Evolutionary conservation across 495 filamentous ascomycete species (phyloP), one percentile per base, ranked within the genome.

Genomic region (Choiromyces venosus): DNA sequence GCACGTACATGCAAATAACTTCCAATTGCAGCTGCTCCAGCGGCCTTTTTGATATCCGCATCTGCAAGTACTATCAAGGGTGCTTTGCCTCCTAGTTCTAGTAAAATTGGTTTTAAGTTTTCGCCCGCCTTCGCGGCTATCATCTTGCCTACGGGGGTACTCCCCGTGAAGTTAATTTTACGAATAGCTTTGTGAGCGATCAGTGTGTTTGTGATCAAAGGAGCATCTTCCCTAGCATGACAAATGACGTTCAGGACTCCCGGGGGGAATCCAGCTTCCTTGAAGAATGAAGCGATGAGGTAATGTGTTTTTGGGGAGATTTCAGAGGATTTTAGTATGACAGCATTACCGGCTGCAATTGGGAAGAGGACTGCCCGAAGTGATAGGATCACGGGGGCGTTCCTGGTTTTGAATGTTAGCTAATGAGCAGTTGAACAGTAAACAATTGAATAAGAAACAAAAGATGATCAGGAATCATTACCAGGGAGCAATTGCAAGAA

Each of bases 401-500:
- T 94, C 88, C 90, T 91, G 12, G 44, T 75, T 29, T 66, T 2
- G 9, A 16, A n/a, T 67, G 69, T 68, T 56, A 71, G 61, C 65
- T 52, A 71, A 39, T 44, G 42, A 40, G 33, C 36, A 37, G 21
- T 33, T 61, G 25, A 16, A 29, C 33, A 14, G 25, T 4, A 33
- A 33, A 12, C 10, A 16, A 33, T 33, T 33, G 18, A 6, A 25
- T 12, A 37, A 37, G 33, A 29, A 4, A 1, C 37, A 18, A 19
- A 10, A 40, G 4, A 37, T 78, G 77, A 35, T 73, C 33, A 12
- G 79, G 83, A 83, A 76, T 85, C 71, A 40, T 73, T 73, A 92
- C 92, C 94, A 97, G 38, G 94, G 93, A 29, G 92, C 93, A 82
- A 96, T 92, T 38, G 87, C 89, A 19, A 97, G 84, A 2, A 94